Conservation (phyloP, 1,284 basidiomycete genomes). For the Afroboletus lepidellus region DNA sequence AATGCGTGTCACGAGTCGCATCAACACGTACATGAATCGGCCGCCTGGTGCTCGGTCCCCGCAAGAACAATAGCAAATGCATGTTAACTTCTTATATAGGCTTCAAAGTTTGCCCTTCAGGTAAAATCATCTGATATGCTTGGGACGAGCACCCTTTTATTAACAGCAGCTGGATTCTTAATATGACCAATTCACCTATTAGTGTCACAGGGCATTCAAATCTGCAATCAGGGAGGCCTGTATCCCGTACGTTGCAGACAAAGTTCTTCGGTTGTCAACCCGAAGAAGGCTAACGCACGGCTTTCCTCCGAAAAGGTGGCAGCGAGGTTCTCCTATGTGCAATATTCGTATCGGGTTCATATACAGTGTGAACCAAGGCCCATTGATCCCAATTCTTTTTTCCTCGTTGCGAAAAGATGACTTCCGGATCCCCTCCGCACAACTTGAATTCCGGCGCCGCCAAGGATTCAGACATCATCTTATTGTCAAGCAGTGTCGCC, state of each 20-base stretch:
- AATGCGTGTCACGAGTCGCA: background rate
- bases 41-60: background rate
- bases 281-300: background rate
- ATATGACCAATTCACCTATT: background rate
- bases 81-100: conserved; percentile 2
- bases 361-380: conserved; percentile 4
- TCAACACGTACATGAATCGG: background rate
- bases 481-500: conserved; percentile 29
- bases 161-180: background rate
- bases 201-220: background rate
- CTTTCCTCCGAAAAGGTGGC: background rate
- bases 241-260: background rate
- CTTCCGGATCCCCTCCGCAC: background rate
- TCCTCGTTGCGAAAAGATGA: conserved; percentile 4
- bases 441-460: conserved; percentile 29
- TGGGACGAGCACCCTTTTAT: background rate
- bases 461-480: conserved; percentile 35
- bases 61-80: background rate
- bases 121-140: background rate
- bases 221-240: background rate
- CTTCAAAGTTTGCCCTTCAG: background rate
- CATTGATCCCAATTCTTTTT: background rate
- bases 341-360: background rate
- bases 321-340: background rate
- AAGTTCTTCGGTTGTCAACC: background rate